These are phyloP conservation scores for Amborella trichopoda DNA, from an alignment of 164 flowering plant species.

Conservation along the genomic window DNA sequence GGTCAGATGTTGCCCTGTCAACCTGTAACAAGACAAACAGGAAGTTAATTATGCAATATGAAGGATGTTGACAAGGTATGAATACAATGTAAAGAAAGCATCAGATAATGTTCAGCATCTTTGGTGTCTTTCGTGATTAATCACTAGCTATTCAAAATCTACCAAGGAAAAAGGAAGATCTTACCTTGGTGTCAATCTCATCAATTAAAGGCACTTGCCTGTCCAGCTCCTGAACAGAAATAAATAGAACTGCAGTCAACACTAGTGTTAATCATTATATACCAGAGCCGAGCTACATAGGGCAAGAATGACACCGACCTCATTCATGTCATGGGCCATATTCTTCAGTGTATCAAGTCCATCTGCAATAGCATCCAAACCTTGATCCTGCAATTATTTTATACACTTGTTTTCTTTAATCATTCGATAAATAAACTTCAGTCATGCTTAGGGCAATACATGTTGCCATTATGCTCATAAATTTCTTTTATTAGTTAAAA, in stretches of 20 bases:
- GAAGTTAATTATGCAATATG: too few relatives aligned
- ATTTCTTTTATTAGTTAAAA: too few relatives aligned
- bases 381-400: slow-evolving; percentile 93
- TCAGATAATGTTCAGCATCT: too few relatives aligned
- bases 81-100: too few relatives aligned
- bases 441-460: too few relatives aligned
- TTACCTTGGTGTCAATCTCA: slow-evolving; percentile 90
- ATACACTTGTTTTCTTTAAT: too few relatives aligned
- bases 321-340: slow-evolving; percentile 98
- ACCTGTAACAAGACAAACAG: slow-evolving; percentile 43
- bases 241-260: not conserved
- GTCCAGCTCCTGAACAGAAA: slow-evolving; percentile 68
- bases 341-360: slow-evolving; percentile 85
- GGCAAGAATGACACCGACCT: slow-evolving; percentile 40
- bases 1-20: slow-evolving; percentile 84
- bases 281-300: not conserved
- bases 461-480: too few relatives aligned
- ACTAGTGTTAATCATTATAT: not conserved
- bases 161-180: too few relatives aligned
- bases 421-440: too few relatives aligned
- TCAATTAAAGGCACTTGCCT: slow-evolving; percentile 95
- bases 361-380: slow-evolving; percentile 76
- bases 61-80: too few relatives aligned
- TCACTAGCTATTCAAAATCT: too few relatives aligned
- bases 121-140: too few relatives aligned